phyloP scores from a whole-genome alignment of 2,329 filamentous ascomycete genomes.

The Tolypocladium ovalisporum region DNA sequence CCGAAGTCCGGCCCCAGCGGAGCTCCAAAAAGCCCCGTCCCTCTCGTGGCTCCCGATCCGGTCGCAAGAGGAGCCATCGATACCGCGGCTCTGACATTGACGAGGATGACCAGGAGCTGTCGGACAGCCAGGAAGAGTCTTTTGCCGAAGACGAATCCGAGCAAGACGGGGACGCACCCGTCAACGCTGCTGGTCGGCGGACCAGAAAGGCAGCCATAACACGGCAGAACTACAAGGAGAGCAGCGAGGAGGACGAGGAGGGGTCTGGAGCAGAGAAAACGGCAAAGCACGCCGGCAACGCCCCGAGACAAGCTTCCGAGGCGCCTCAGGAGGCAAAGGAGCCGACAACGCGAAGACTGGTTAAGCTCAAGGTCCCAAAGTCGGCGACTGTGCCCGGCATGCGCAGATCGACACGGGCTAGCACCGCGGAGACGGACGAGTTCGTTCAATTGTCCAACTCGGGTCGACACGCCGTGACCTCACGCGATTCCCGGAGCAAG shows the following conservation, averaged over 20 bases:
- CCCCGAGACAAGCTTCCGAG: conserved; percentile 17
- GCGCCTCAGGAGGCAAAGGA: conserved; percentile 12
- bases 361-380: conserved; percentile 33
- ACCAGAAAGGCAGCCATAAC: conserved; percentile 36
- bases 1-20: conserved; percentile 30
- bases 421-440: conserved; percentile 42
- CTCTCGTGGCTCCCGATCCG: conserved; percentile 20
- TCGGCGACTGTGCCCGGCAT: conserved; percentile 16
- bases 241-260: conserved; percentile 24
- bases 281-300: conserved; percentile 14
- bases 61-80: conserved; percentile 25
- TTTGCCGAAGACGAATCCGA: conserved; percentile 31
- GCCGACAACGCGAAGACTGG: conserved; percentile 24
- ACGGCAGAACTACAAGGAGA: conserved; percentile 36
- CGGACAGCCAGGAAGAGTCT: conserved; percentile 40
- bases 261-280: conserved; percentile 15
- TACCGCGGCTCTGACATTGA: conserved; percentile 54
- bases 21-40: conserved; percentile 30
- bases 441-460: conserved; percentile 50
- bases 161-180: conserved; percentile 28
- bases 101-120: conserved; percentile 45
- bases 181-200: conserved; percentile 36
- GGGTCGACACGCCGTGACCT: conserved; percentile 42
- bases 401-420: conserved; percentile 40
- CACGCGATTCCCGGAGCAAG: conserved; percentile 39